These are phyloP conservation scores for Fusarium sp. DNA, from an alignment of 2,329 filamentous ascomycete species.

Conservation along the genomic window DNA sequence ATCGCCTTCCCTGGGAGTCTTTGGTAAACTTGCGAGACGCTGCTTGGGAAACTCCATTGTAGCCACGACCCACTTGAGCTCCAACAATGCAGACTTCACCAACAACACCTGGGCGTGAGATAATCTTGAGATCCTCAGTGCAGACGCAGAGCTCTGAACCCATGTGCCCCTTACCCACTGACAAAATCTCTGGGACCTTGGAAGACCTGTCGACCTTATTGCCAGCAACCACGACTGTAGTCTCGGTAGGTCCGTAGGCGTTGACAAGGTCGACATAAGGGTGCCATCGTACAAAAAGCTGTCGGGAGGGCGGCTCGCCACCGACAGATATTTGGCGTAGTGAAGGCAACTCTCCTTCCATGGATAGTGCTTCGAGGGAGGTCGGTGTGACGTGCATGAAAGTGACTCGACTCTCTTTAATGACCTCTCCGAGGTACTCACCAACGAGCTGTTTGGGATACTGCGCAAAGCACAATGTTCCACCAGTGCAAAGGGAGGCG, in stretches of 20 bases:
- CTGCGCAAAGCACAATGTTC: background rate
- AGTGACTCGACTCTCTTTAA: background rate
- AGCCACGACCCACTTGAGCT: background rate
- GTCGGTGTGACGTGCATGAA: background rate
- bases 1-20: background rate
- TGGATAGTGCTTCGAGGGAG: background rate
- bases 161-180: background rate
- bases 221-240: conserved; percentile 4
- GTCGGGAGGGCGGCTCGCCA: background rate
- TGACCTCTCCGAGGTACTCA: background rate
- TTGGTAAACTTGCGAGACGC: background rate
- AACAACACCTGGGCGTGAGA: background rate
- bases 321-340: background rate
- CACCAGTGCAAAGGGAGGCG: background rate
- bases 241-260: conserved; percentile 39
- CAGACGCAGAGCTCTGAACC: background rate
- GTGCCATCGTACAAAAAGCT: background rate
- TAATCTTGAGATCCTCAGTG: background rate
- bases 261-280: conserved; percentile 6
- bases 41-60: background rate
- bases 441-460: background rate
- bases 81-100: background rate
- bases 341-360: background rate
- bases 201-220: no score
- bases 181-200: background rate